phyloP scores from a whole-genome alignment of 2,329 filamentous ascomycete genomes.

The Juglanconis sp. region DNA sequence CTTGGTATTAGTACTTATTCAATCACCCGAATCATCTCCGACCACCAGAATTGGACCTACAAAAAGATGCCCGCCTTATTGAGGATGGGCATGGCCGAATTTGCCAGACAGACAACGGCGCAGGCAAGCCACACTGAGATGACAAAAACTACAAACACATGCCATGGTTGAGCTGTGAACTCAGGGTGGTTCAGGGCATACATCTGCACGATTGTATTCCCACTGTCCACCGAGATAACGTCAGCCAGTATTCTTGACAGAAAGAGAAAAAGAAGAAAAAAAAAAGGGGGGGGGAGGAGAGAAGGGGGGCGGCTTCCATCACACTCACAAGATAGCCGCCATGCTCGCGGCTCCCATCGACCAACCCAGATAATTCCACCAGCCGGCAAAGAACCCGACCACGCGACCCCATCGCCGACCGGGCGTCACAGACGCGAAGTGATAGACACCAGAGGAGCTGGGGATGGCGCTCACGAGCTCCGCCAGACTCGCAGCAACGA shows the following conservation, averaged over 20 bases:
- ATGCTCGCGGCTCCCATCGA: constrained; percentile 37
- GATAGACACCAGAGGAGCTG: constrained; percentile 59
- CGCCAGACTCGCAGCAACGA: constrained; percentile 56
- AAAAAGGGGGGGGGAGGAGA: too few species aligned
- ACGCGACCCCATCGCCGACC: constrained; percentile 48
- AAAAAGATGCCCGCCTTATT: constrained; percentile 53
- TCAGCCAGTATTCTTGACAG: not conserved
- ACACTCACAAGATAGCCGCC: constrained; percentile 32
- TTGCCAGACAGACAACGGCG: constrained; percentile 48
- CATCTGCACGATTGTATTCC: constrained; percentile 41
- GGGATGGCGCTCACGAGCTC: constrained; percentile 61
- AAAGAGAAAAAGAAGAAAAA: not conserved
- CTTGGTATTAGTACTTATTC: not conserved
- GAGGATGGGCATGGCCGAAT: constrained; percentile 48
- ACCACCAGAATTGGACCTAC: not conserved
- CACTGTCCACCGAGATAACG: constrained; percentile 4
- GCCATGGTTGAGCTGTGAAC: constrained; percentile 37
- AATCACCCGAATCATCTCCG: not conserved
- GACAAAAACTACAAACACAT: constrained; percentile 41
- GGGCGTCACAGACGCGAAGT: constrained; percentile 58
- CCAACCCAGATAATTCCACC: constrained; percentile 45
- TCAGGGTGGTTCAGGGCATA: constrained; percentile 38
- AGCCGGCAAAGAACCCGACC: constrained; percentile 44
- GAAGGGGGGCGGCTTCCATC: too few species aligned
- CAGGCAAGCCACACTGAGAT: constrained; percentile 38